These are phyloP conservation scores for Colletotrichum camelliae DNA, from an alignment of 2,329 filamentous ascomycete species.

Conservation along the genomic window DNA sequence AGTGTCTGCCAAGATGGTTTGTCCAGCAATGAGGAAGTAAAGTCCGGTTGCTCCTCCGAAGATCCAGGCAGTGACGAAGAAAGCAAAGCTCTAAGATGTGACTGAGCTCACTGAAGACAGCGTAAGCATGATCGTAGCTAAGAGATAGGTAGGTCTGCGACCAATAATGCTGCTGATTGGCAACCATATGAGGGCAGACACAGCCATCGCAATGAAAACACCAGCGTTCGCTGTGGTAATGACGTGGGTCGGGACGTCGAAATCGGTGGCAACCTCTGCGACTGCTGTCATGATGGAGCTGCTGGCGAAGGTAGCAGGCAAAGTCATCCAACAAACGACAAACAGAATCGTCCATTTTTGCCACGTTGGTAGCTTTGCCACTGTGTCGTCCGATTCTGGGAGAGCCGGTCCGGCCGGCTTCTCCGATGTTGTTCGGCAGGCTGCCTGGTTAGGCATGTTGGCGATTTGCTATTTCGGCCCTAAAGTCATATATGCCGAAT, in stretches of 20 bases:
- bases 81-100: not conserved
- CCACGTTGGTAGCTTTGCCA: not conserved
- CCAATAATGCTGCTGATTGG: constrained; percentile 60
- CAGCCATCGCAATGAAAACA: constrained; percentile 76
- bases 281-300: constrained; percentile 77
- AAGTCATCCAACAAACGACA: constrained; percentile 25
- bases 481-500: not conserved
- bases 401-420: not conserved
- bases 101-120: not conserved
- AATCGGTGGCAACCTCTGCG: constrained; percentile 73
- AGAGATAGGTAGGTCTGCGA: not conserved
- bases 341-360: constrained; percentile 21
- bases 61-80: not conserved
- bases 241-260: constrained; percentile 67
- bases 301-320: constrained; percentile 76
- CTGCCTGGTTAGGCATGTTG: not conserved
- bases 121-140: not conserved
- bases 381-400: not conserved
- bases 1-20: not conserved
- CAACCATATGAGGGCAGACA: constrained; percentile 74
- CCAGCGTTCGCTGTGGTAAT: constrained; percentile 78
- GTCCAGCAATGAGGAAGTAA: not conserved
- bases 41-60: not conserved
- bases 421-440: not conserved
- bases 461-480: not conserved